A percentile compares a stretch with the other conserved stretches of the same genome.
Conservation (phyloP, 345 rosid genomes). For the Viola odorata region DNA sequence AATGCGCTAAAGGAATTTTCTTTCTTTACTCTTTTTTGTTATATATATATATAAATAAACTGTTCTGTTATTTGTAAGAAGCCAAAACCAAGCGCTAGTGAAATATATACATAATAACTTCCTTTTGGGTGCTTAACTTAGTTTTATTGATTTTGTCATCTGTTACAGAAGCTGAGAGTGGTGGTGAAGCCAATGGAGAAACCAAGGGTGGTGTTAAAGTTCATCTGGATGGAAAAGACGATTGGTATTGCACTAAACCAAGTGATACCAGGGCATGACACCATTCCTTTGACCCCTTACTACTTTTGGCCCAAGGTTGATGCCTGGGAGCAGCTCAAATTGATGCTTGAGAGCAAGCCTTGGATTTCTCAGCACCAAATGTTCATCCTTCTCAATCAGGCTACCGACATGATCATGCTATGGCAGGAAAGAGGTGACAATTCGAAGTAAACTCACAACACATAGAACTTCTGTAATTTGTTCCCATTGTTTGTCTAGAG, state of each 20-base stretch:
- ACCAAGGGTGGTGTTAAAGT: conserved; percentile 70
- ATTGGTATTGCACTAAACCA: conserved; percentile 79
- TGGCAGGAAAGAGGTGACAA: conserved; percentile 63
- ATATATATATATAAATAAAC: neutral
- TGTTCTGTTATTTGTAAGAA: neutral
- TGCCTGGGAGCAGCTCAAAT: conserved; percentile 85
- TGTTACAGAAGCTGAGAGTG: conserved; percentile 56
- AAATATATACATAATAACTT: too few relatives aligned
- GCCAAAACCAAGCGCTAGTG: too few relatives aligned
- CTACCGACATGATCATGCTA: conserved; percentile 72
- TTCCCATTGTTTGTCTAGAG: too few relatives aligned
- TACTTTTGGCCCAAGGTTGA: conserved; percentile 86
- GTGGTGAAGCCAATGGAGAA: conserved; percentile 73
- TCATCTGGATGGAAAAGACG: conserved; percentile 82
- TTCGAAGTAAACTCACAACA: conserved; percentile 22
- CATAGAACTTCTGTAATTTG: too few relatives aligned
- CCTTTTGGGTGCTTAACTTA: too few relatives aligned
- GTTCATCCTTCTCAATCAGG: conserved; percentile 73
- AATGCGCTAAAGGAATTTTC: neutral
- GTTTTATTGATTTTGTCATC: neutral
- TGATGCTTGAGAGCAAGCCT: conserved; percentile 65
- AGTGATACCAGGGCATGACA: conserved; percentile 59
- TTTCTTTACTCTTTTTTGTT: too few relatives aligned
- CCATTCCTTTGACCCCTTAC: conserved; percentile 77
- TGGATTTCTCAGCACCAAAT: conserved; percentile 78